Evolutionary conservation across 441 rosid genomes (phyloP).

Genomic region (Euphorbia celastroides): DNA sequence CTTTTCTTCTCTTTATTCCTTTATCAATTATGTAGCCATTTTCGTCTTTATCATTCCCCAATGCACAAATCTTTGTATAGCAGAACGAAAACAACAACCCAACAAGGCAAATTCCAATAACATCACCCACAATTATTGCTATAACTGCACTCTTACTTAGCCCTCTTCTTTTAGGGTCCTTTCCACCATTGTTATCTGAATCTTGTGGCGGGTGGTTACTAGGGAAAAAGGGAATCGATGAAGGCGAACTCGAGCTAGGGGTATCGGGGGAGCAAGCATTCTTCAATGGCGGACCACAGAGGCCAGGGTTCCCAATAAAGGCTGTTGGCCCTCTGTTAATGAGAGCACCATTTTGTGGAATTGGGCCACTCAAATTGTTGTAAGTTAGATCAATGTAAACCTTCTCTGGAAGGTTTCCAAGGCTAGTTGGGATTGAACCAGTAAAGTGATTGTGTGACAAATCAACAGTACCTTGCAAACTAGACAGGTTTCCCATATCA

Average conservation of each 20-base stretch:
- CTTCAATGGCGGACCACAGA: conserved; percentile 87
- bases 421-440: conserved; percentile 74
- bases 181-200: conserved; percentile 26
- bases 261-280: conserved; percentile 52
- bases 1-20: conserved; percentile 45
- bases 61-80: conserved; percentile 54
- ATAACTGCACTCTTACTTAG: conserved; percentile 58
- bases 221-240: conserved; percentile 76
- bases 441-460: conserved; percentile 74
- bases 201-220: conserved; percentile 44
- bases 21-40: conserved; percentile 45
- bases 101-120: conserved; percentile 76
- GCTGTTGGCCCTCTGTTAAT: conserved; percentile 95
- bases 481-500: conserved; percentile 72
- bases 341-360: conserved; percentile 89
- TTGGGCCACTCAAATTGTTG: conserved; percentile 85
- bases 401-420: conserved; percentile 90
- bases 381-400: conserved; percentile 86
- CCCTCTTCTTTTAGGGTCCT: conserved; percentile 42
- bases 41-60: conserved; percentile 34
- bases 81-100: conserved; percentile 84
- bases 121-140: conserved; percentile 71
- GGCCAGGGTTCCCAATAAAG: conserved; percentile 77
- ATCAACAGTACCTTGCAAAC: conserved; percentile 92
- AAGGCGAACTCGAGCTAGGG: conserved; percentile 41